Percentiles rank a stretch among this genome's conserved stretches.
These are phyloP conservation scores for Nakazawaea pomicola DNA, from an alignment of 805 yeast species.

Conservation along the genomic window DNA sequence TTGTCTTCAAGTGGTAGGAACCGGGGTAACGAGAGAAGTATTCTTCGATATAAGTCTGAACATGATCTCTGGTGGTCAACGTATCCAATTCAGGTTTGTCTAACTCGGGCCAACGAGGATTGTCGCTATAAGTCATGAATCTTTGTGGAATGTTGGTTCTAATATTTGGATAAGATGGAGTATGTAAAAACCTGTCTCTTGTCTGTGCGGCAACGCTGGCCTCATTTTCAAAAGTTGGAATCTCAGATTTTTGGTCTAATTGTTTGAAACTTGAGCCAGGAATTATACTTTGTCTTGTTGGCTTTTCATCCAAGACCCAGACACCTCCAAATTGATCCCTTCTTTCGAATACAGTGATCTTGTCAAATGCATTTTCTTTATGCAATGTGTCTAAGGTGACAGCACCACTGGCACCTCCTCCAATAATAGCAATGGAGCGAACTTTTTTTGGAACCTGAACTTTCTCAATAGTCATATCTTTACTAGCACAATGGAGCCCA, in stretches of 20 bases:
- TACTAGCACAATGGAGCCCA: too few relatives aligned
- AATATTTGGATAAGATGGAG: constrained; percentile 26
- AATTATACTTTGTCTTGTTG: constrained; percentile 14
- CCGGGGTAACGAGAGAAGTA: constrained; percentile 20
- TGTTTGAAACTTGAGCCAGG: constrained; percentile 23
- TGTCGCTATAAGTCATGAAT: constrained; percentile 41
- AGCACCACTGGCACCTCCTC: constrained; percentile 48
- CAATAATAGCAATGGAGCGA: constrained; percentile 34
- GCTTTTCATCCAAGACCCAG: constrained; percentile 32
- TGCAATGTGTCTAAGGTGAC: constrained; percentile 34
- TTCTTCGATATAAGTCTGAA: constrained; percentile 26
- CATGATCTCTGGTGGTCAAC: constrained; percentile 23
- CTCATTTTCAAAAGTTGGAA: constrained; percentile 7
- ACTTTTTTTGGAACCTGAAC: background rate
- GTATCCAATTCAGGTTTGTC: constrained; percentile 18
- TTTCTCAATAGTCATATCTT: background rate
- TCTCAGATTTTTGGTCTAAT: constrained; percentile 23
- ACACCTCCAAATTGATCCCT: constrained; percentile 36
- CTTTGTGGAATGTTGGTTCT: constrained; percentile 38
- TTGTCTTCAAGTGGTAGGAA: constrained; percentile 25
- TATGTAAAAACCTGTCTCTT: constrained; percentile 17
- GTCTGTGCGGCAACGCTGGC: background rate
- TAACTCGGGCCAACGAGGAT: constrained; percentile 27
- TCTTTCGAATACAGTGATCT: constrained; percentile 36
- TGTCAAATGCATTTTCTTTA: constrained; percentile 28